These are phyloP conservation scores for Coemansia sp. DNA, from an alignment of 192 early-diverging fungal species.

Conservation along the genomic window DNA sequence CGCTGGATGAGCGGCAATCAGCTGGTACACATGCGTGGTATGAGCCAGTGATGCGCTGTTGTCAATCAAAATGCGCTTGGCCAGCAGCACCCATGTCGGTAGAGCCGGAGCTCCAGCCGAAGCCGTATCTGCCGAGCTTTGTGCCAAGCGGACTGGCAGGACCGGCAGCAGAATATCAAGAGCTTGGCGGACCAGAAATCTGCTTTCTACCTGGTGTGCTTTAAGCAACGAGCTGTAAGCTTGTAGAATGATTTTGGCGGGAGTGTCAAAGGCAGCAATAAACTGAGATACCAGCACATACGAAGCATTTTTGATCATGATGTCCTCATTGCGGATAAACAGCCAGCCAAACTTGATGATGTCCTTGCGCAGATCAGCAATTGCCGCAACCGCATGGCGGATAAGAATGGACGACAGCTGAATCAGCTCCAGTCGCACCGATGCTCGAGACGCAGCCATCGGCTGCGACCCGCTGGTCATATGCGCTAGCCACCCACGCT, in stretches of 20 bases:
- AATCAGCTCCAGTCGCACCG: constrained; percentile 78
- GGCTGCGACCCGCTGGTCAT: constrained; percentile 28
- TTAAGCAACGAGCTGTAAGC: constrained; percentile 83
- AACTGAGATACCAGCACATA: constrained; percentile 92
- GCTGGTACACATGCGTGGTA: constrained; percentile 86
- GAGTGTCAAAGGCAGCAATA: constrained; percentile 90
- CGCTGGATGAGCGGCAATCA: constrained; percentile 82
- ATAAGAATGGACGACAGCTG: constrained; percentile 85
- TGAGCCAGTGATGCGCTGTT: constrained; percentile 90
- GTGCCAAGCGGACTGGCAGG: constrained; percentile 76
- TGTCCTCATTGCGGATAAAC: constrained; percentile 79
- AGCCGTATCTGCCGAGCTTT: constrained; percentile 21
- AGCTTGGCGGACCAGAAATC: constrained; percentile 87
- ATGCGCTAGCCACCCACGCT: constrained; percentile 47
- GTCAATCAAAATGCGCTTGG: constrained; percentile 84
- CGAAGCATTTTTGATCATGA: constrained; percentile 92
- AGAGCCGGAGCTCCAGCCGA: constrained; percentile 30
- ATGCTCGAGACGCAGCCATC: constrained; percentile 44
- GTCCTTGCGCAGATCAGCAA: constrained; percentile 79
- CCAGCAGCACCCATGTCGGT: constrained; percentile 86
- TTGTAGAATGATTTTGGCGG: constrained; percentile 81
- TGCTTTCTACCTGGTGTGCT: constrained; percentile 86
- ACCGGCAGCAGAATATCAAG: constrained; percentile 91
- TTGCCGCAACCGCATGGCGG: constrained; percentile 72
- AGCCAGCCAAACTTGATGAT: constrained; percentile 96